Percentiles rank a stretch among this genome's conserved stretches.
Conservation (phyloP, 2,329 filamentous ascomycete species). For the Epichloe sylvatica region DNA sequence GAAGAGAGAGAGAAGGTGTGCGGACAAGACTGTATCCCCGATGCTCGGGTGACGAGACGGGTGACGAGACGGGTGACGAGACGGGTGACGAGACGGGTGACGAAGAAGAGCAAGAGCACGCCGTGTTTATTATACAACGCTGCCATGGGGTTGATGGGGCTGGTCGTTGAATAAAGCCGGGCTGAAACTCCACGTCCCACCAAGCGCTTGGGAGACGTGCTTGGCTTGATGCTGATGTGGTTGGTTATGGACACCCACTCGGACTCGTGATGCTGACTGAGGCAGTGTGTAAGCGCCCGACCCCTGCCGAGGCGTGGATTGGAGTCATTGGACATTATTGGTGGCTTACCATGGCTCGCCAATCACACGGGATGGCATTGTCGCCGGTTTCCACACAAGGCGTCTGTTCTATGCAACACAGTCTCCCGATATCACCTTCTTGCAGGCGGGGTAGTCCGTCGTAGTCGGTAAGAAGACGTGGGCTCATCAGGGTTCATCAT, state of each 20-base stretch:
- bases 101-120: neutral
- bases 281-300: slow-evolving; percentile 15
- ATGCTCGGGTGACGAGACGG: neutral
- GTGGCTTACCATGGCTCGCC: slow-evolving; percentile 5
- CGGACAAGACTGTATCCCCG: neutral
- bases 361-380: slow-evolving; percentile 16
- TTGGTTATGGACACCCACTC: neutral
- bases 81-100: neutral
- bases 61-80: neutral
- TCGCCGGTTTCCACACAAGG: slow-evolving; percentile 17
- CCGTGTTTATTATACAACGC: neutral
- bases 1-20: neutral
- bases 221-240: neutral
- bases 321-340: no score
- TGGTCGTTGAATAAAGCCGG: no score
- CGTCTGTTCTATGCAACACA: slow-evolving; percentile 16
- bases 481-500: neutral
- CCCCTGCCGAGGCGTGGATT: slow-evolving; percentile 4
- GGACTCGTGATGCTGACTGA: neutral
- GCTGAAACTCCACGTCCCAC: neutral
- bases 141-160: no score
- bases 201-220: neutral
- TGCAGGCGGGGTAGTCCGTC: slow-evolving; percentile 3
- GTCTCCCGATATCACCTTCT: slow-evolving; percentile 4
- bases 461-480: neutral